Percentiles rank a stretch among this genome's conserved stretches.
These are phyloP conservation scores for Fusarium staphyleae DNA, from an alignment of 2,329 filamentous ascomycete genomes.

Conservation along the genomic window DNA sequence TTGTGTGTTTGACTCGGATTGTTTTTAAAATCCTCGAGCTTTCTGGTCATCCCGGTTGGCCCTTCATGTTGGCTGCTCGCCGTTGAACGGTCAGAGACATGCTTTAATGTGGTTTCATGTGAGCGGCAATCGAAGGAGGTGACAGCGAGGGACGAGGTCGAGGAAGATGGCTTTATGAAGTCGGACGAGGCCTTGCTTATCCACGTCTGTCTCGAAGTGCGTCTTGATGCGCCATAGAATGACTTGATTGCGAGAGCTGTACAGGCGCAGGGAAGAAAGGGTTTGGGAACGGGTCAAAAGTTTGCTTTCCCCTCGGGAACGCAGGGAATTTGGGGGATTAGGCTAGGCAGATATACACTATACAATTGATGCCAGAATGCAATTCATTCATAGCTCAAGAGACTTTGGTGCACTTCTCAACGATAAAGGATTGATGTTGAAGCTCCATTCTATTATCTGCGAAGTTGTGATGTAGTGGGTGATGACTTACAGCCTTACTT, in stretches of 20 bases:
- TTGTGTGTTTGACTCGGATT: slow-evolving; percentile 15
- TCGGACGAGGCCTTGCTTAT: slow-evolving; percentile 29
- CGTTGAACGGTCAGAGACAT: slow-evolving; percentile 39
- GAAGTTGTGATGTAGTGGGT: not conserved
- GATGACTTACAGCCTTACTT: too few species aligned
- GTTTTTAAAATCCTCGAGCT: slow-evolving; percentile 31
- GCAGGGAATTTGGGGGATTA: slow-evolving; percentile 32
- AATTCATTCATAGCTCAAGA: slow-evolving; percentile 37
- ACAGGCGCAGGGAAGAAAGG: slow-evolving; percentile 23
- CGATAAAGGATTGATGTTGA: not conserved
- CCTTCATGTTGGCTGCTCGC: slow-evolving; percentile 26
- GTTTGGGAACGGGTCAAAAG: slow-evolving; percentile 33
- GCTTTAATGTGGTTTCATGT: slow-evolving; percentile 25
- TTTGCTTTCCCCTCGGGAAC: slow-evolving; percentile 31
- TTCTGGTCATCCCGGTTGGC: slow-evolving; percentile 25
- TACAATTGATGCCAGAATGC: slow-evolving; percentile 42
- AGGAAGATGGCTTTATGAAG: slow-evolving; percentile 14
- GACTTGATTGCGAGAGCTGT: slow-evolving; percentile 36
- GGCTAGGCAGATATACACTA: slow-evolving; percentile 37
- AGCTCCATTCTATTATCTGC: too few species aligned
- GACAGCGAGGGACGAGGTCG: slow-evolving; percentile 5
- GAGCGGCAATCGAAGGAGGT: slow-evolving; percentile 16
- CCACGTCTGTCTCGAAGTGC: slow-evolving; percentile 19
- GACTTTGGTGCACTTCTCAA: slow-evolving; percentile 24
- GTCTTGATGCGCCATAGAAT: slow-evolving; percentile 20